Conservation (phyloP, 2,329 filamentous ascomycete genomes). For the Rasamsonia emersonii region DNA sequence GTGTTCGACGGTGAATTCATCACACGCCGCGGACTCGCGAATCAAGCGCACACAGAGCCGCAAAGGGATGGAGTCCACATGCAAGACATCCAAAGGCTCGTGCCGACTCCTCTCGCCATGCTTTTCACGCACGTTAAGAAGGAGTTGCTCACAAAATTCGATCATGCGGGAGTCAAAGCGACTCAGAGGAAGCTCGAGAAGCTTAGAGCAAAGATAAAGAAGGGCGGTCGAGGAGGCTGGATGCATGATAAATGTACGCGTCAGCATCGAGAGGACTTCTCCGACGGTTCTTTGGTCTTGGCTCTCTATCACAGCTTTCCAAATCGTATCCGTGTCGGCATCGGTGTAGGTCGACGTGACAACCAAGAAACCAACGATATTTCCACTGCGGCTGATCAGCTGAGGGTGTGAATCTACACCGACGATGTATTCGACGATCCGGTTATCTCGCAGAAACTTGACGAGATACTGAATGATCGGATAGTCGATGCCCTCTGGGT, state of each 20-base stretch:
- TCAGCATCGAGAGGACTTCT: slow-evolving; percentile 63
- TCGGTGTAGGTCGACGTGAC: slow-evolving; percentile 66
- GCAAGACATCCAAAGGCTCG: slow-evolving; percentile 15
- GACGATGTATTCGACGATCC: slow-evolving; percentile 76
- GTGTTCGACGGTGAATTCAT: slow-evolving; percentile 46
- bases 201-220: slow-evolving; percentile 62
- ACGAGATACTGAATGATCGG: slow-evolving; percentile 60
- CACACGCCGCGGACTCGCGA: slow-evolving; percentile 58
- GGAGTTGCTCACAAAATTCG: slow-evolving; percentile 51
- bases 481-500: slow-evolving; percentile 34
- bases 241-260: slow-evolving; percentile 39
- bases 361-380: slow-evolving; percentile 79
- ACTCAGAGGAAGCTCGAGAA: slow-evolving; percentile 55
- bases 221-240: slow-evolving; percentile 37
- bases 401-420: slow-evolving; percentile 88
- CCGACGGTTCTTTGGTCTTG: slow-evolving; percentile 80
- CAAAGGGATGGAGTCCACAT: slow-evolving; percentile 38
- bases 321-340: slow-evolving; percentile 68
- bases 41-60: slow-evolving; percentile 58
- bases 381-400: slow-evolving; percentile 69
- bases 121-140: slow-evolving; percentile 43
- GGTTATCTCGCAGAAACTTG: slow-evolving; percentile 58
- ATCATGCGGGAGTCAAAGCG: slow-evolving; percentile 55
- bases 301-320: slow-evolving; percentile 71
- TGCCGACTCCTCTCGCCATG: slow-evolving; percentile 21